A percentile compares a stretch with the other conserved stretches of the same genome.
phyloP scores from a whole-genome alignment of 2,329 filamentous ascomycete species.

The Tolypocladium tundrense region DNA sequence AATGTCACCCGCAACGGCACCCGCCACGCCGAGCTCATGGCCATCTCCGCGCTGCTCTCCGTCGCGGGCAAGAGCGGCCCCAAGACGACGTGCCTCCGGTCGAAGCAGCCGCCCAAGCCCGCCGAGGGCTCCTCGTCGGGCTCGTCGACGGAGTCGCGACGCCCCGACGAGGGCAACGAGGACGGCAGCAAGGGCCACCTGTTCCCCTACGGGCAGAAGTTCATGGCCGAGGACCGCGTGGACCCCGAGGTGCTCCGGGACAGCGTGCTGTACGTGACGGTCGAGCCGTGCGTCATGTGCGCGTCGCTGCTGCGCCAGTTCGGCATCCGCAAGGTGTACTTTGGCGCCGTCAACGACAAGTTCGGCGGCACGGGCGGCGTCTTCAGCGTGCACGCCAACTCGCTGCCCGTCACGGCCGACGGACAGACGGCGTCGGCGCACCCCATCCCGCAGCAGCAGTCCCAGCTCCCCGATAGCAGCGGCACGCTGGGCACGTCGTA shows the following conservation, averaged over 20 bases:
- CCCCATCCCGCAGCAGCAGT: slow-evolving; percentile 22
- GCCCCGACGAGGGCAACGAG: slow-evolving; percentile 36
- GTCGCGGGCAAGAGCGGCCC: slow-evolving; percentile 21
- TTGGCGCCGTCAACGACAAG: slow-evolving; percentile 90
- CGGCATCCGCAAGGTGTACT: slow-evolving; percentile 81
- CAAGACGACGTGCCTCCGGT: slow-evolving; percentile 20
- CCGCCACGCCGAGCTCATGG: slow-evolving; percentile 90
- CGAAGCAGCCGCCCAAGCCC: slow-evolving; percentile 16
- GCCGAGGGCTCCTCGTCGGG: background rate
- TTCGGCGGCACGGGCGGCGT: slow-evolving; percentile 96
- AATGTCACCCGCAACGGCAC: slow-evolving; percentile 87
- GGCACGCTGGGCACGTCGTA: slow-evolving; percentile 26
- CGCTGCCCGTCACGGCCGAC: slow-evolving; percentile 27
- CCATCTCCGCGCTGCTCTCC: slow-evolving; percentile 51
- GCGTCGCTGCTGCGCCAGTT: slow-evolving; percentile 85
- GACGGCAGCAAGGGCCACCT: slow-evolving; percentile 45
- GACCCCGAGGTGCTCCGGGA: slow-evolving; percentile 59
- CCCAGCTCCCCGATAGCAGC: slow-evolving; percentile 25
- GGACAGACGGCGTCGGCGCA: slow-evolving; percentile 30
- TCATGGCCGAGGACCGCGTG: slow-evolving; percentile 45
- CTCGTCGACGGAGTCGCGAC: slow-evolving; percentile 6
- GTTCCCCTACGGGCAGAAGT: slow-evolving; percentile 52
- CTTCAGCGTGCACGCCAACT: slow-evolving; percentile 67
- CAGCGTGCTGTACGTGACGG: slow-evolving; percentile 82
- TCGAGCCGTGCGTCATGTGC: slow-evolving; percentile 99